A percentile compares a stretch with the other conserved stretches of the same genome.
These are phyloP conservation scores for Amaranthus palmeri DNA, from an alignment of 148 eudicot genomes.

Conservation along the genomic window DNA sequence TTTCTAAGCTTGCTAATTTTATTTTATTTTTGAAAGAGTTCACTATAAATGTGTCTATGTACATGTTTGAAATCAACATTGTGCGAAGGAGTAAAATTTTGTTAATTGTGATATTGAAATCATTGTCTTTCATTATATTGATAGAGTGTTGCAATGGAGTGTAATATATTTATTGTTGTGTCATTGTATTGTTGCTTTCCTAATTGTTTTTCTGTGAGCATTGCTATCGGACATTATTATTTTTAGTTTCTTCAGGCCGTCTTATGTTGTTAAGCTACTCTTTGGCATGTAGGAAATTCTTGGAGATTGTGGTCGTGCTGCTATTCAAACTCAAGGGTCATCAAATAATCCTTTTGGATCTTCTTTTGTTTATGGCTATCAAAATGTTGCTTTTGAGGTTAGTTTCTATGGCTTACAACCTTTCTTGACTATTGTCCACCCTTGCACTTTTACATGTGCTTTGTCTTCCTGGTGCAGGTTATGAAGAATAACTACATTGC, in stretches of 20 bases:
- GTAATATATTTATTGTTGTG: not conserved
- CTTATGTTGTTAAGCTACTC: conserved; percentile 1
- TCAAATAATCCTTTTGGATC: conserved; percentile 92
- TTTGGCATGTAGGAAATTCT: conserved; percentile 65
- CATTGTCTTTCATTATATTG: not conserved
- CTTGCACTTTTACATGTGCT: conserved; percentile 4
- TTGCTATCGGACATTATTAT: not conserved
- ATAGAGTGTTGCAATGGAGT: not conserved
- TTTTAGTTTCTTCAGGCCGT: not conserved
- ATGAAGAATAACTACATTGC: conserved; percentile 96
- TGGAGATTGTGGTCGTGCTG: conserved; percentile 93
- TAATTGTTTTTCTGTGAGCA: not conserved
- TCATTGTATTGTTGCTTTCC: not conserved
- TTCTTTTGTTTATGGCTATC: conserved; percentile 94
- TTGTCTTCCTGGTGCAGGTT: conserved; percentile 47
- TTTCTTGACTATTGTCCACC: not conserved
- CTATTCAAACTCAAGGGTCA: conserved; percentile 94
- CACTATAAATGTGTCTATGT: not conserved
- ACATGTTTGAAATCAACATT: not conserved
- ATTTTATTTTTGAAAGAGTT: not conserved
- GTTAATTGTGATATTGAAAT: not conserved
- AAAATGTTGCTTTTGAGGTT: conserved; percentile 93
- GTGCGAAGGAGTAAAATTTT: not conserved
- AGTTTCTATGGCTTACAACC: conserved; percentile 11
- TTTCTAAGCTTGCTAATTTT: not conserved